Conservation (phyloP, 2,329 filamentous ascomycete genomes). For the Pseudogymnoascus sp. region DNA sequence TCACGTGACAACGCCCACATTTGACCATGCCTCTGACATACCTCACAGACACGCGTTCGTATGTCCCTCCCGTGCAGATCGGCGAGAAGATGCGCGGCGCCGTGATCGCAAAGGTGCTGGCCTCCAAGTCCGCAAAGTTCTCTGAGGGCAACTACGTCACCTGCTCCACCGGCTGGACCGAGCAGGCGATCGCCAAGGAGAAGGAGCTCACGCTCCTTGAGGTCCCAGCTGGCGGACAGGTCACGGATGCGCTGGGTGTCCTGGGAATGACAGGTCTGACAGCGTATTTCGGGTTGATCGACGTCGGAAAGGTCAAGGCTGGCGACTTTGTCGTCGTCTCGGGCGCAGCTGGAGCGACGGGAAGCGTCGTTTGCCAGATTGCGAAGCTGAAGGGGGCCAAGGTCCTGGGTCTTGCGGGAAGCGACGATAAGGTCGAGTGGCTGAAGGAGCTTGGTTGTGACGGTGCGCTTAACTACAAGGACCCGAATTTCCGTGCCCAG, state of each 20-base stretch:
- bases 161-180: slow-evolving; percentile 54
- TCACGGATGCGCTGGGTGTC: slow-evolving; percentile 53
- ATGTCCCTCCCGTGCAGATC: slow-evolving; percentile 61
- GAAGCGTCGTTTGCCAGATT: slow-evolving; percentile 69
- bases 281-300: slow-evolving; percentile 66
- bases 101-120: slow-evolving; percentile 54
- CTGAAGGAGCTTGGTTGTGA: slow-evolving; percentile 61
- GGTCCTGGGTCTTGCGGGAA: slow-evolving; percentile 58
- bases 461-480: slow-evolving; percentile 63
- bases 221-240: slow-evolving; percentile 35
- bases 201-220: slow-evolving; percentile 38
- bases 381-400: slow-evolving; percentile 62
- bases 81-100: slow-evolving; percentile 62
- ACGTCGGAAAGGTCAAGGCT: slow-evolving; percentile 58
- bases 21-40: not conserved
- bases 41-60: slow-evolving; percentile 43
- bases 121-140: slow-evolving; percentile 48
- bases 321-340: slow-evolving; percentile 72
- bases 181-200: slow-evolving; percentile 53
- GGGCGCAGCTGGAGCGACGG: slow-evolving; percentile 71
- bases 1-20: slow-evolving; percentile 8
- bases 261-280: slow-evolving; percentile 49
- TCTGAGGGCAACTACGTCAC: slow-evolving; percentile 52
- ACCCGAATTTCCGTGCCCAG: slow-evolving; percentile 49
- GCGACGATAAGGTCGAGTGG: slow-evolving; percentile 60